Evolutionary conservation across 1,139 yeast species (phyloP), one percentile per base, ranked within the genome.

Genomic region (Lodderomyces jiufengensis): DNA sequence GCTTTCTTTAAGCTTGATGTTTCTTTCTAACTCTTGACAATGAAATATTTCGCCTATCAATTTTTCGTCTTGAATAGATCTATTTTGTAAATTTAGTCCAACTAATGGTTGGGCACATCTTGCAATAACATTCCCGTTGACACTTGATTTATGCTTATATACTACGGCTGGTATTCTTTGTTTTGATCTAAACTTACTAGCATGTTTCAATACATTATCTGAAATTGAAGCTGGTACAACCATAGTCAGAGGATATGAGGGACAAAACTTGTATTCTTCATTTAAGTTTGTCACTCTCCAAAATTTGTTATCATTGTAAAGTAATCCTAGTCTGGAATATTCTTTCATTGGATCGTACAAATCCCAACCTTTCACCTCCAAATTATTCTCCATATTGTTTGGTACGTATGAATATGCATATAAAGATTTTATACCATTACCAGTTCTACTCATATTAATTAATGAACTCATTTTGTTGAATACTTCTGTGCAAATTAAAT

Each of bases 51-150:
- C 95, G 9, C 69, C 66, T 4, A 90, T 70, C 30, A 92, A 61
- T 46, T 78, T 83, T 53, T 92, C 98, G 63, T 92, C 98, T 57
- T 92, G 98, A 14, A 86, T 73, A 2, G 95, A 87, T 32, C 97
- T 66, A 46, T 81, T 80, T 54, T 90, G 95, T 13, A 69, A 44
- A 43, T 87, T 88, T 16, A 92, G 51, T 0, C 98, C 98, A 2
- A 90, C 94, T 50, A 92, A 63, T 0, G 98, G 98, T 59, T 92
- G 98, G 1, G 97, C 73, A 49, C 96, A 86, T 41, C 98, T 66
- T 0, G 94, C 83, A 22, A 92, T 88, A 2, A 92, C 76, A 51
- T 95, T 83, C 1, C 80, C 80, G 53, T 85, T 86, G 33, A 70
- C 63, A 14, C 60, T 58, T 4, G 50, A 51, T 37, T 75, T 59